These are phyloP conservation scores for Plasmodium adleri DNA, from an alignment of 169 alveolate species.

Conservation along the genomic window DNA sequence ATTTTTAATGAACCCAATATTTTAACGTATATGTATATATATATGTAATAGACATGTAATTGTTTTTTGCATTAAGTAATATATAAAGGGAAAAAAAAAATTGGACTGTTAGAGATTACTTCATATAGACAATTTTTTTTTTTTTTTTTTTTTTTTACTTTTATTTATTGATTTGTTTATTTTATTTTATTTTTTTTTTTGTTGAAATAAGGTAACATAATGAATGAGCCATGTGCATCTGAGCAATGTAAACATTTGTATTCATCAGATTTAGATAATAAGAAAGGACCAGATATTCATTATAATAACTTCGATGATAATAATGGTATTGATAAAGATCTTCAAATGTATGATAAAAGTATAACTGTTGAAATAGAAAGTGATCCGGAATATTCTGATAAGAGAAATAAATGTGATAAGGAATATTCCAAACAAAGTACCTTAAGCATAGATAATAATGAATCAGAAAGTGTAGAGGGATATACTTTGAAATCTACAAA, in stretches of 20 bases:
- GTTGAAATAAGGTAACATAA: slow-evolving; percentile 18
- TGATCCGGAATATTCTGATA: slow-evolving; percentile 37
- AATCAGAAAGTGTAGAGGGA: slow-evolving; percentile 20
- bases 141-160: no score
- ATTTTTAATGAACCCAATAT: slow-evolving; percentile 33
- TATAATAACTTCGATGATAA: slow-evolving; percentile 1
- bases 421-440: slow-evolving; percentile 59
- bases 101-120: background rate
- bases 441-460: slow-evolving; percentile 46
- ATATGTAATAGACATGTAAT: slow-evolving; percentile 23
- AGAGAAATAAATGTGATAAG: slow-evolving; percentile 28
- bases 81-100: slow-evolving; percentile 1
- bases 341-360: slow-evolving; percentile 44
- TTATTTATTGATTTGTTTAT: no score
- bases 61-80: slow-evolving; percentile 27
- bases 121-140: no score
- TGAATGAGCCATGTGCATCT: slow-evolving; percentile 17
- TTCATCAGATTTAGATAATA: slow-evolving; percentile 10
- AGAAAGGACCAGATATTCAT: slow-evolving; percentile 4
- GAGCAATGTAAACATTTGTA: slow-evolving; percentile 12
- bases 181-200: slow-evolving; percentile 1
- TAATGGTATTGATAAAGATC: background rate
- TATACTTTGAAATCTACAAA: slow-evolving; percentile 8
- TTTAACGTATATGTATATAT: slow-evolving; percentile 38
- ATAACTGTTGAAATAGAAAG: slow-evolving; percentile 46